Evolutionary conservation across 139 green algal genomes (phyloP), one percentile per base, ranked within the genome.

Genomic region (Edaphochlamys debaryana): DNA sequence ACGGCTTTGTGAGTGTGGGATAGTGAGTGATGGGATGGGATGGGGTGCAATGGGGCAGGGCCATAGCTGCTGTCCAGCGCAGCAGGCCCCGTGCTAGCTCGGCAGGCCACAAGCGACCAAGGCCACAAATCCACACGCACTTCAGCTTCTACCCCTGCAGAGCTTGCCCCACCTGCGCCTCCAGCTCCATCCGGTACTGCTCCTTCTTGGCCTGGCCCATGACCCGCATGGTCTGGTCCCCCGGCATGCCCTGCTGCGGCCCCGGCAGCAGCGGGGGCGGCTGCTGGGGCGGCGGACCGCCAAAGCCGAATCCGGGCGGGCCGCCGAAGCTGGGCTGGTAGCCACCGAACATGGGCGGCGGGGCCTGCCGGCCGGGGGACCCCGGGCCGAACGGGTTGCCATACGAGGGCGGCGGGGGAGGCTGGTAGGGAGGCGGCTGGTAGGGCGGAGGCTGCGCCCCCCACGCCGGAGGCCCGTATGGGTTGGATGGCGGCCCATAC

Each of bases 181-280:
- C 79, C 64, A 89, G 71, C 71, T 89, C 85, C 40, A 34, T 0
- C 11, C 79, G 64, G 85, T 89, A 89, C 63, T 79, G 38, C 32
- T 86, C 79, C 79, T 86, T 79, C 29, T 58, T 58, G 42, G 36
- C 45, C 69, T 78, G 54, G 22, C 69, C 36, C 38, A 75, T 69
- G 11, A 86, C 40, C 27, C 80, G 80, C 69, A 71, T 50, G 29
- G 69, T 86, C 40, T 69, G 30, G 32, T 6, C 42, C 8, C n/a
- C n/a, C n/a, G n/a, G n/a, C n/a, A n/a, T 34, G 9, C 42, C 64
- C 34, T 36, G 77, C 19, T n/a, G 30, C 29, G 77, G 77, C 4
- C 77, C 77, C 4, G 54, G 60, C 60, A 81, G 60, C 75, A 81
- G n/a, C 54, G 54, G 73, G 40, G 58, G 56, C 38, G 22, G 72